A percentile compares a stretch with the other conserved stretches of the same genome.
These are phyloP conservation scores for Vigna angularis DNA, from an alignment of 306 rosid species.

Conservation along the genomic window DNA sequence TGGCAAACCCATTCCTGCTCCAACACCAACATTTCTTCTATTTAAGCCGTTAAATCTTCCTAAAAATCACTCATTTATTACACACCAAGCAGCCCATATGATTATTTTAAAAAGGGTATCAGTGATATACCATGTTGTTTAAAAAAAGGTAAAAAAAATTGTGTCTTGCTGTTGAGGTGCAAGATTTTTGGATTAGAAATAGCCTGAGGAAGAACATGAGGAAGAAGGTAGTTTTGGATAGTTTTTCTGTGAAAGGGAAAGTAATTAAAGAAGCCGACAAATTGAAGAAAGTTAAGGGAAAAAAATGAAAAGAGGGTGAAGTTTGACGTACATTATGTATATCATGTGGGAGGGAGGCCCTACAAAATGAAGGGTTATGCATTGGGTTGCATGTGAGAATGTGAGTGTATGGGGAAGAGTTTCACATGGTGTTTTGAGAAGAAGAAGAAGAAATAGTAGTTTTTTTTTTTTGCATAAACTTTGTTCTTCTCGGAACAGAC, in stretches of 20 bases:
- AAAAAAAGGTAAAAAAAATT: neutral
- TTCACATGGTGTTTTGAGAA: constrained; percentile 49
- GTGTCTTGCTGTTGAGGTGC: neutral
- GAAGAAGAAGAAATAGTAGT: neutral
- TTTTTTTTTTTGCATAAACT: neutral
- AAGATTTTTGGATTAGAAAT: neutral
- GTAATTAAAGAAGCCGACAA: constrained; percentile 33
- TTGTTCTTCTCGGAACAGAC: constrained; percentile 45
- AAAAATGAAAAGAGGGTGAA: neutral
- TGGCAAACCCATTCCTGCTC: neutral
- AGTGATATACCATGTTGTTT: neutral
- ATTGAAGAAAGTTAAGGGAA: constrained; percentile 29
- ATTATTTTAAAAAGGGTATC: neutral
- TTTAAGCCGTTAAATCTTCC: neutral
- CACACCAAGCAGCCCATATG: neutral
- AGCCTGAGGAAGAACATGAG: neutral
- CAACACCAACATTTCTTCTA: neutral
- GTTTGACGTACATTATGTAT: neutral
- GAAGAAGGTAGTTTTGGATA: constrained; percentile 9
- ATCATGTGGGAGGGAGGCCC: constrained; percentile 66
- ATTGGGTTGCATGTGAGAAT: constrained; percentile 67
- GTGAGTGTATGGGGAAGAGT: constrained; percentile 28
- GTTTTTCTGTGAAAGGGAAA: neutral
- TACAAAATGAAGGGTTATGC: constrained; percentile 53
- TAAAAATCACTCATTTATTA: neutral